phyloP scores from a whole-genome alignment of 306 rosid genomes.

The Psophocarpus tetragonolobus region DNA sequence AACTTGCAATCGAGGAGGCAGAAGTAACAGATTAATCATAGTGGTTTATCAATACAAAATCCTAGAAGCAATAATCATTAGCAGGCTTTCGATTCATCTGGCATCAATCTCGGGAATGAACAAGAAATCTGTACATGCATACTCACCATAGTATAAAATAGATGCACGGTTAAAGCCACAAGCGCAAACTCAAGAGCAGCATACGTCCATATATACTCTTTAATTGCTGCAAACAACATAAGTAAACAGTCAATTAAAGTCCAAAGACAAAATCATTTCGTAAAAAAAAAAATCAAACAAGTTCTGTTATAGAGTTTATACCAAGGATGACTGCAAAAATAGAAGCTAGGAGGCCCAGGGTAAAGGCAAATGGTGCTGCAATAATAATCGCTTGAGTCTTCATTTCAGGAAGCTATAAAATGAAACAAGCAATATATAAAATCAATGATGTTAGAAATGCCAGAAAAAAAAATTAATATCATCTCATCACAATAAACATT shows the following conservation, averaged over 20 bases:
- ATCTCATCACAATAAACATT: neutral
- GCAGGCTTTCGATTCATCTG: neutral
- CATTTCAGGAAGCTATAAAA: constrained; percentile 74
- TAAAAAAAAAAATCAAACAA: neutral
- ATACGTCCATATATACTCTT: constrained; percentile 93
- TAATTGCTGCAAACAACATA: constrained; percentile 69
- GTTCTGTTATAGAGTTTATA: constrained; percentile 39
- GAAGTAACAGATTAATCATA: neutral
- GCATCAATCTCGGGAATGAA: constrained; percentile 12
- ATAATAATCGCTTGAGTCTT: constrained; percentile 77
- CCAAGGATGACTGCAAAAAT: constrained; percentile 81
- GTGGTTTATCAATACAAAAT: neutral
- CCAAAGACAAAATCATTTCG: neutral
- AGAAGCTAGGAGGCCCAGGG: constrained; percentile 79
- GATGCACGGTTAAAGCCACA: constrained; percentile 74
- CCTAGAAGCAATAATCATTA: neutral
- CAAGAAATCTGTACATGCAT: constrained; percentile 4
- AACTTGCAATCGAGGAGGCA: neutral
- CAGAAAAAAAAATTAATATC: neutral
- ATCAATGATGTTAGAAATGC: neutral
- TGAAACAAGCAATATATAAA: neutral
- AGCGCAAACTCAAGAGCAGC: constrained; percentile 98
- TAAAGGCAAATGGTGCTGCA: constrained; percentile 89
- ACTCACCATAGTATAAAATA: constrained; percentile 76
- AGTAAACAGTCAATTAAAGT: constrained; percentile 6